Conservation (phyloP, 768 basidiomycete genomes). For the Tulasnella sp. region DNA sequence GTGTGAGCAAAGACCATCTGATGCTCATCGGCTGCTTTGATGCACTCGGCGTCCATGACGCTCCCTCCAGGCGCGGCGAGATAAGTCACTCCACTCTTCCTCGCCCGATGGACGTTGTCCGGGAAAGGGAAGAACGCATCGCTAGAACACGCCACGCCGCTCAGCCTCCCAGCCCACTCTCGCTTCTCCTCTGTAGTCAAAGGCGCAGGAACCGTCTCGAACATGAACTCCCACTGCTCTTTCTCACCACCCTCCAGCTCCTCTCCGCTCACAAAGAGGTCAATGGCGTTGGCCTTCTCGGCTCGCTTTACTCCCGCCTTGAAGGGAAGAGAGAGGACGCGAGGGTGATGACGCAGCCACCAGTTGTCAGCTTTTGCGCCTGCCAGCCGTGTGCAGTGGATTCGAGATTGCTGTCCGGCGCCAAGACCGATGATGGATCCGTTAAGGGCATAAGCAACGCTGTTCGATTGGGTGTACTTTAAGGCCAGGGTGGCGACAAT, state of each 20-base stretch:
- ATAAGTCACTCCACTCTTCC: slow-evolving; percentile 85
- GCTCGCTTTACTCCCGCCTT: slow-evolving; percentile 96
- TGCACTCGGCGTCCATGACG: slow-evolving; percentile 94
- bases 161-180: slow-evolving; percentile 61
- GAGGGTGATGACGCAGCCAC: slow-evolving; percentile 97
- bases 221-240: slow-evolving; percentile 80
- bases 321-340: slow-evolving; percentile 86
- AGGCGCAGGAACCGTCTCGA: slow-evolving; percentile 56
- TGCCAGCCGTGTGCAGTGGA: slow-evolving; percentile 97
- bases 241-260: slow-evolving; percentile 80
- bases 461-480: slow-evolving; percentile 99
- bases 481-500: slow-evolving; percentile 93
- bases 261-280: slow-evolving; percentile 88
- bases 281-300: slow-evolving; percentile 97
- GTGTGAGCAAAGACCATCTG: slow-evolving; percentile 88
- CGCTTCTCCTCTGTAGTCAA: slow-evolving; percentile 60
- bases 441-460: slow-evolving; percentile 86
- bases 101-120: slow-evolving; percentile 90
- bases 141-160: slow-evolving; percentile 83
- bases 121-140: slow-evolving; percentile 99
- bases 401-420: slow-evolving; percentile 96
- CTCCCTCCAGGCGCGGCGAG: slow-evolving; percentile 87
- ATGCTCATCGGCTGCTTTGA: slow-evolving; percentile 93
- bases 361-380: slow-evolving; percentile 97
- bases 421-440: slow-evolving; percentile 93